Conservation (phyloP, 2,329 filamentous ascomycete genomes). For the Nigrospora osmanthi region DNA sequence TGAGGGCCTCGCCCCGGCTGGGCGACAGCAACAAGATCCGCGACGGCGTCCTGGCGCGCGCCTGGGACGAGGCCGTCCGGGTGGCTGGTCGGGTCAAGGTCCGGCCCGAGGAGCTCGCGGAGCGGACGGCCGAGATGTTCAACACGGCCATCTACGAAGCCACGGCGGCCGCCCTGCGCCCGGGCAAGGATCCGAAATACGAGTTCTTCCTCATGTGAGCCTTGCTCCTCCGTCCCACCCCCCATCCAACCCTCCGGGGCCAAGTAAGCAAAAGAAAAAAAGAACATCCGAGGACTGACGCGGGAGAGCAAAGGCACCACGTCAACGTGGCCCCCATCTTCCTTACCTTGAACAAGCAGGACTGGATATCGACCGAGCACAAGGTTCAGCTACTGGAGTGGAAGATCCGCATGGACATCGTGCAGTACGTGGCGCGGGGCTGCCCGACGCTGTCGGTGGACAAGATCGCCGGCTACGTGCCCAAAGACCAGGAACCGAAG, state of each 20-base stretch:
- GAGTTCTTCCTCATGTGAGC: conserved; percentile 68
- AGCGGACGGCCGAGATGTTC: conserved; percentile 56
- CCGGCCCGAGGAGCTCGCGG: conserved; percentile 45
- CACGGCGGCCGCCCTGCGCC: conserved; percentile 50
- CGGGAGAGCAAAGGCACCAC: conserved; percentile 57
- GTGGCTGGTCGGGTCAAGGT: conserved; percentile 54
- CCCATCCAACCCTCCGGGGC: background rate
- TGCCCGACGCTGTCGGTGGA: conserved; percentile 52
- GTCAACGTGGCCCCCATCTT: conserved; percentile 69
- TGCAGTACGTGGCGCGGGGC: conserved; percentile 64
- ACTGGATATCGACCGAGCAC: conserved; percentile 50
- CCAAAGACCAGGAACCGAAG: conserved; percentile 29
- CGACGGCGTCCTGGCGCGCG: conserved; percentile 60
- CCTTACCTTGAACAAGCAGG: conserved; percentile 52
- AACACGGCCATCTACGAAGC: conserved; percentile 48
- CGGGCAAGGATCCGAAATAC: conserved; percentile 59
- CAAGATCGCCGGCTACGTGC: conserved; percentile 52
- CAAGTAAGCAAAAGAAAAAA: no score
- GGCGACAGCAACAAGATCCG: conserved; percentile 55
- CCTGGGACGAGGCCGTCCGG: conserved; percentile 53
- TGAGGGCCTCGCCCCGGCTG: conserved; percentile 43
- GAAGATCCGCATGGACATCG: conserved; percentile 69
- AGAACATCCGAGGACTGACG: no score
- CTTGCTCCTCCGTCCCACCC: background rate
- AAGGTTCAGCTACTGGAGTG: conserved; percentile 71